Percentiles rank a stretch among this genome's conserved stretches.
phyloP scores from a whole-genome alignment of 495 filamentous ascomycete species.

The Extremus antarcticus region DNA sequence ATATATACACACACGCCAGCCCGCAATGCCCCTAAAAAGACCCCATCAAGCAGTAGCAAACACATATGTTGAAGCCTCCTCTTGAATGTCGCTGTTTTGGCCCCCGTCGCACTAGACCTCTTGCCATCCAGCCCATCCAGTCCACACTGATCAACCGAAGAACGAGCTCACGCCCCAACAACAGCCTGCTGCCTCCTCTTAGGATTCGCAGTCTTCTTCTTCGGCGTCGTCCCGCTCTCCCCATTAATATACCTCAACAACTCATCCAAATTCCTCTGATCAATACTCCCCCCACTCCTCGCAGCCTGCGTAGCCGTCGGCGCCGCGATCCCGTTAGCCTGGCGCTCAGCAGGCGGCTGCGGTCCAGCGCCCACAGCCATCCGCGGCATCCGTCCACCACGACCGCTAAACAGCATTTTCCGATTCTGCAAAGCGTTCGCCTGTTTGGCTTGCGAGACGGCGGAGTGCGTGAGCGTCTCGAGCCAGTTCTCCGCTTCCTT shows the following conservation, averaged over 20 bases:
- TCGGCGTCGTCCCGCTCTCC: constrained; percentile 51
- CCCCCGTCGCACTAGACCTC: too few relatives aligned
- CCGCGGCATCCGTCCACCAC: constrained; percentile 42
- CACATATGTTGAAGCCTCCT: too few relatives aligned
- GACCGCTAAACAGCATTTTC: constrained; percentile 44
- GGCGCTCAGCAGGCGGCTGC: background rate
- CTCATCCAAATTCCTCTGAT: constrained; percentile 73
- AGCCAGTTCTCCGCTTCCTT: constrained; percentile 62
- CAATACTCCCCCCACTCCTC: constrained; percentile 31
- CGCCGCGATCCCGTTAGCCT: too few relatives aligned
- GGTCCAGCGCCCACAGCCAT: constrained; percentile 15
- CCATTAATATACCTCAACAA: constrained; percentile 81
- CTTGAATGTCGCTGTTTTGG: too few relatives aligned
- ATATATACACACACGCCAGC: background rate
- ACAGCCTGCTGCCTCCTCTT: constrained; percentile 3
- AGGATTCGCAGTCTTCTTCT: constrained; percentile 40
- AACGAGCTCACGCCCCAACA: background rate
- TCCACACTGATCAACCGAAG: too few relatives aligned
- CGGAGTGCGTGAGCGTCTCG: constrained; percentile 89
- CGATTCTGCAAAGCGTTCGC: constrained; percentile 50
- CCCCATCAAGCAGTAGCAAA: too few relatives aligned
- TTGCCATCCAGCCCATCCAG: too few relatives aligned
- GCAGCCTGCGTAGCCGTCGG: background rate
- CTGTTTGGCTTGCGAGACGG: constrained; percentile 74
- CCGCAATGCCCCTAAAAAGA: background rate